Conservation (phyloP, 352 stramenopile genomes). For the Globisporangium yorkense region DNA sequence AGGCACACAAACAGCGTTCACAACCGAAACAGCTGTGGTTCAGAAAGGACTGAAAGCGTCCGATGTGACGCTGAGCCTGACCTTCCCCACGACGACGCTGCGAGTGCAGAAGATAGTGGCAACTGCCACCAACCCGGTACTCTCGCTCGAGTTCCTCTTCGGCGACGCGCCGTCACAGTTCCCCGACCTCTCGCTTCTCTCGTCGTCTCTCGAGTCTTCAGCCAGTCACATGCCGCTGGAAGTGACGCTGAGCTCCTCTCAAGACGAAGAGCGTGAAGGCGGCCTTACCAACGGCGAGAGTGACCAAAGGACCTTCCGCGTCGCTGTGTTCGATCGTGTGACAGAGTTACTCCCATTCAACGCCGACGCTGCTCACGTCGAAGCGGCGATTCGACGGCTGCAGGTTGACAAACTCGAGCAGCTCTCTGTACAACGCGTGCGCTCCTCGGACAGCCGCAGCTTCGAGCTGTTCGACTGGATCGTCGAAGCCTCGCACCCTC, state of each 20-base stretch:
- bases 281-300: neutral
- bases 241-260: neutral
- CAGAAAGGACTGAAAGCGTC: slow-evolving; percentile 5
- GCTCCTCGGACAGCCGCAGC: neutral
- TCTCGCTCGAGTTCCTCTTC: slow-evolving; percentile 8
- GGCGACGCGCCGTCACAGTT: neutral
- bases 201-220: slow-evolving; percentile 2
- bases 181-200: slow-evolving; percentile 7
- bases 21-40: neutral
- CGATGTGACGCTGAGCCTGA: slow-evolving; percentile 3
- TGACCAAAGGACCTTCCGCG: slow-evolving; percentile 2
- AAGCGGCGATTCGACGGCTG: slow-evolving; percentile 8
- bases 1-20: slow-evolving; percentile 3
- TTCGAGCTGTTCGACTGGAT: slow-evolving; percentile 5
- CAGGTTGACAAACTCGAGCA: neutral
- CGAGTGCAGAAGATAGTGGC: slow-evolving; percentile 5
- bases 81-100: slow-evolving; percentile 3
- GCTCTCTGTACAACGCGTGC: slow-evolving; percentile 3
- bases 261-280: neutral
- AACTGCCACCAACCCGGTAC: neutral
- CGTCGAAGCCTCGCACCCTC: slow-evolving; percentile 10
- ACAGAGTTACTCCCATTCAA: slow-evolving; percentile 3
- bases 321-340: slow-evolving; percentile 6
- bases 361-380: slow-evolving; percentile 3
- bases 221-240: slow-evolving; percentile 1